These are phyloP conservation scores for Anisodus acutangulus DNA, from an alignment of 257 asterid species.

Conservation along the genomic window DNA sequence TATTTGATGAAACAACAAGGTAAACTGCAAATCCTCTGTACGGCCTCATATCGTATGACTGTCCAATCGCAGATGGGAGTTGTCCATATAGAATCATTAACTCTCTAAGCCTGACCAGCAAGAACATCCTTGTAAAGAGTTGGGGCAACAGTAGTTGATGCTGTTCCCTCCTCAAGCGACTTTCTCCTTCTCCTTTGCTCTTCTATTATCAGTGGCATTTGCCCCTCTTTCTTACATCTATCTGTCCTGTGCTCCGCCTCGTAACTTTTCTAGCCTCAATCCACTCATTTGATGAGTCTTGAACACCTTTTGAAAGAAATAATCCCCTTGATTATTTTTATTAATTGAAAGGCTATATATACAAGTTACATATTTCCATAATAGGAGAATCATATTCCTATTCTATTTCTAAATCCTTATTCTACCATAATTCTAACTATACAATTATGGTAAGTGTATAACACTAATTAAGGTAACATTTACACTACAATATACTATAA, in stretches of 20 bases:
- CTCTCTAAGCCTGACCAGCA: constrained; percentile 47
- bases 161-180: constrained; percentile 33
- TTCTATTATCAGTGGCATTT: constrained; percentile 51
- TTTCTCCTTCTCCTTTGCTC: constrained; percentile 40
- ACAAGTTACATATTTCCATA: no score
- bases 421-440: no score
- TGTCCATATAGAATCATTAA: neutral
- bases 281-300: constrained; percentile 70
- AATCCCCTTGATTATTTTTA: no score
- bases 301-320: constrained; percentile 82
- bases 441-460: no score
- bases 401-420: no score
- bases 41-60: neutral
- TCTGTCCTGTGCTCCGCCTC: constrained; percentile 82
- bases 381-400: no score
- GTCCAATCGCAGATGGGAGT: neutral
- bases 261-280: constrained; percentile 72
- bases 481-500: no score
- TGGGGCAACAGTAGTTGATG: constrained; percentile 30
- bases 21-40: neutral
- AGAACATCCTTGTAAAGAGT: constrained; percentile 74
- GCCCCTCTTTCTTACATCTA: constrained; percentile 57
- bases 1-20: neutral
- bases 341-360: no score
- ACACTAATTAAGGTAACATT: no score